These are phyloP conservation scores for Trypanosoma scelopori DNA, from an alignment of 208 protist genomes.

Conservation along the genomic window DNA sequence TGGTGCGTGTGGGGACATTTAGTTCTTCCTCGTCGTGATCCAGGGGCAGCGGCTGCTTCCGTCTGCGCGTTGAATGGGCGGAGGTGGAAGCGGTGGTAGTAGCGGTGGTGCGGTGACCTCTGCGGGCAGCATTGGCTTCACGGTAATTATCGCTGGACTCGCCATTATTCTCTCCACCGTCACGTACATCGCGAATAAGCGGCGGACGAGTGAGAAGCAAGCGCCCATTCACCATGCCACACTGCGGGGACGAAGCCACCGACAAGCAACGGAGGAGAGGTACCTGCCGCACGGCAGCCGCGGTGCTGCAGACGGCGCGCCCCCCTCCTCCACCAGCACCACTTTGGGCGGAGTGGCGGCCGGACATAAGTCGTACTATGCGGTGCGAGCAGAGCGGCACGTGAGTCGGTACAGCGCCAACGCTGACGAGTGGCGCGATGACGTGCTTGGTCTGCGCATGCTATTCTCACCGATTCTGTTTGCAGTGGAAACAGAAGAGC, in stretches of 20 bases:
- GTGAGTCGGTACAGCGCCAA: constrained; percentile 62
- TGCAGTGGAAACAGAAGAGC: constrained; percentile 65
- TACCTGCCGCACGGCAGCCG: neutral
- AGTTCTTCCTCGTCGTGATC: too few relatives aligned
- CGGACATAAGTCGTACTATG: constrained; percentile 52
- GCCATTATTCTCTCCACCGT: constrained; percentile 37
- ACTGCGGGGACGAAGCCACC: neutral
- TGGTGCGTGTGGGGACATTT: too few relatives aligned
- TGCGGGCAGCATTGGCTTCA: constrained; percentile 23
- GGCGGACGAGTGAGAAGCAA: constrained; percentile 14
- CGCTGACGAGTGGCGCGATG: constrained; percentile 79
- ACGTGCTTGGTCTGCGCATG: constrained; percentile 61
- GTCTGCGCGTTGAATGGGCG: too few relatives aligned
- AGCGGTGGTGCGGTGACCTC: constrained; percentile 2
- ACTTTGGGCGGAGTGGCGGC: neutral
- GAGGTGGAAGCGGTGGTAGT: too few relatives aligned
- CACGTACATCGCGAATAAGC: constrained; percentile 40
- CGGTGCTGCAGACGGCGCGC: neutral
- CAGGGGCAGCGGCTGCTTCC: too few relatives aligned
- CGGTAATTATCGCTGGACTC: constrained; percentile 32
- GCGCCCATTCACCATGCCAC: neutral
- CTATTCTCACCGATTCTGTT: constrained; percentile 78
- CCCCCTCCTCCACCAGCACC: too few relatives aligned
- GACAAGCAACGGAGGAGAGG: neutral
- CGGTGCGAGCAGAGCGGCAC: constrained; percentile 58